Evolutionary conservation across 2,329 filamentous ascomycete species (phyloP).

Genomic region (Boeremia exigua): DNA sequence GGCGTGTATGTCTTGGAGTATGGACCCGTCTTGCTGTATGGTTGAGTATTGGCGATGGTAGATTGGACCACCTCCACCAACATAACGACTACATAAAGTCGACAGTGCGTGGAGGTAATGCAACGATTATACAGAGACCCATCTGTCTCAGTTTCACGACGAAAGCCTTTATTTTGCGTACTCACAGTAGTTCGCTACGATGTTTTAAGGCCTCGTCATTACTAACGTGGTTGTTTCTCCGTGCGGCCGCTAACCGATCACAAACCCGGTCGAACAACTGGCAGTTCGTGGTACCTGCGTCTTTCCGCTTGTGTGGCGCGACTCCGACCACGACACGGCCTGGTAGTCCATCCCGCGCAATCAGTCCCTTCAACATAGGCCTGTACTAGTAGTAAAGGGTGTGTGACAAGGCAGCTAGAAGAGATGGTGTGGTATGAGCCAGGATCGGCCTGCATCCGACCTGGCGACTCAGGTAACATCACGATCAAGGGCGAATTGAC

Average conservation of each 20-base stretch:
- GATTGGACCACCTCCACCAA: not conserved
- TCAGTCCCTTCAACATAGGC: slow-evolving; percentile 4
- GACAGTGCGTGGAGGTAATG: slow-evolving; percentile 1
- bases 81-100: not conserved
- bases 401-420: slow-evolving; percentile 29
- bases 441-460: not conserved
- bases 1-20: not conserved
- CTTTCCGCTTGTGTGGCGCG: slow-evolving; percentile 29
- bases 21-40: not conserved
- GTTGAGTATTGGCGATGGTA: not conserved
- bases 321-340: slow-evolving; percentile 11
- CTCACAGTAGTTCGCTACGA: slow-evolving; percentile 32
- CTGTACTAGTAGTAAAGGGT: slow-evolving; percentile 10
- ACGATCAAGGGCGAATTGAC: not conserved
- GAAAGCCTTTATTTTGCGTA: slow-evolving; percentile 30
- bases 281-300: slow-evolving; percentile 34
- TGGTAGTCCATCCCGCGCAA: slow-evolving; percentile 5
- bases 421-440: not conserved
- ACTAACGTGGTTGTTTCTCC: slow-evolving; percentile 25
- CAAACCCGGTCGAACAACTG: slow-evolving; percentile 23
- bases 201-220: slow-evolving; percentile 33
- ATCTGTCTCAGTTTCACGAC: slow-evolving; percentile 10
- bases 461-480: not conserved
- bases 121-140: slow-evolving; percentile 8
- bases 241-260: slow-evolving; percentile 32